Base-by-base conservation (phyloP, 2,329 filamentous ascomycete species). In the Hypoxylon sp. region DNA sequence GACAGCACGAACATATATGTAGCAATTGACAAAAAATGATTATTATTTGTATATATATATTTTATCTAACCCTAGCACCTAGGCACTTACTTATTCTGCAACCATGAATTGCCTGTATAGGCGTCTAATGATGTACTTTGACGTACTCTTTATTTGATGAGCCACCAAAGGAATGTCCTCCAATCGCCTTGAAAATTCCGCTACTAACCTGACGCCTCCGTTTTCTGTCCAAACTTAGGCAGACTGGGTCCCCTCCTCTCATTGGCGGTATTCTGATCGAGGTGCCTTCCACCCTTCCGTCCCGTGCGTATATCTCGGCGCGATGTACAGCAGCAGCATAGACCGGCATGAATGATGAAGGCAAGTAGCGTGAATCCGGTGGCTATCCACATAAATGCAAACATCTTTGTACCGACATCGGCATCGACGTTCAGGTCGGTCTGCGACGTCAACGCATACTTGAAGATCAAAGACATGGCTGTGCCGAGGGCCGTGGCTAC, bases 311-410 rank as follows among this genome's bases (percentile, higher is more conserved):
- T 79, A 68, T 90, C 87, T 66, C 88, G 78, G 53, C 85, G 77
- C 44, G 83, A 86, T 11, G 86, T 86, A 75, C 91, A 93, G 78
- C 92, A 97, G 79, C 93, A 97, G 73, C 91, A 92, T 79, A 95
- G 86, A 32, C 90, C 88, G 29, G 91, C 82, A 78, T 97, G 93
- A 19, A 97, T 83, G 32, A 92, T 77, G 74, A 92, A 94, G 0
- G 91, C 91, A 19, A 94, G 75, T 4, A 93, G 80, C 1, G 88
- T 87, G 67, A 91, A 88, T 0, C 84, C 88, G 0, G 89, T 86
- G 0, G 91, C 92, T 29, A 93, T 87, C 94, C 95, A 98, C 91
- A 97, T 95, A 76, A 97, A 97, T 0, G 83, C 91, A 75, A 97
- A 88, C 92, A 97, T 94, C 72, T 88, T 86, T 37, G 79, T 80